Conservation (phyloP, 2,329 filamentous ascomycete species). For the Cladophialophora psammophila region DNA sequence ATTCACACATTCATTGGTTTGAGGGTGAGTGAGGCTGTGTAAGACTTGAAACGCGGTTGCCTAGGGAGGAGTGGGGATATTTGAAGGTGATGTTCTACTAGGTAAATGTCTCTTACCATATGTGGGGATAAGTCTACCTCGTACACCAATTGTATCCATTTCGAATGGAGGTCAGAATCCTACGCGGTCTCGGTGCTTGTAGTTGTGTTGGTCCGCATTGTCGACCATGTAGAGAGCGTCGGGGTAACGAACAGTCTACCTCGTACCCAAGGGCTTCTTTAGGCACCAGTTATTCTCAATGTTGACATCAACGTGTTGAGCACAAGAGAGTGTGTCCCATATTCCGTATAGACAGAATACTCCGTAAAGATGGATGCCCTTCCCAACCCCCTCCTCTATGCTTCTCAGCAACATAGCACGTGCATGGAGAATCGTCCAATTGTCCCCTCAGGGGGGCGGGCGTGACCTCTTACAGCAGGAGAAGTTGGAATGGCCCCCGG, state of each 20-base stretch:
- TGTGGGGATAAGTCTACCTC: background rate
- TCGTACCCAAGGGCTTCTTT: background rate
- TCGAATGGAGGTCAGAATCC: background rate
- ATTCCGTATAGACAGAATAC: background rate
- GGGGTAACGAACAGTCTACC: too few species aligned
- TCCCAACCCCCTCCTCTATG: background rate
- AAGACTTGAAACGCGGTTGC: slow-evolving; percentile 21
- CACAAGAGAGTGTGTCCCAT: too few species aligned
- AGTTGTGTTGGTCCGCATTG: background rate
- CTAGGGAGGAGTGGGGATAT: slow-evolving; percentile 8
- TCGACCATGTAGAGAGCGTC: background rate
- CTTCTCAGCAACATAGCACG: background rate
- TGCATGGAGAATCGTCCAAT: background rate
- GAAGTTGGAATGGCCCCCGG: background rate
- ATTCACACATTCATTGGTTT: background rate
- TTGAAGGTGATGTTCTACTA: background rate
- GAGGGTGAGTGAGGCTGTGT: slow-evolving; percentile 18
- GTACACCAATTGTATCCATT: background rate
- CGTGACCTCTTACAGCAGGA: background rate
- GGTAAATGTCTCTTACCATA: background rate
- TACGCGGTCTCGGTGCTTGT: background rate
- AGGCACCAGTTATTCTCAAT: background rate
- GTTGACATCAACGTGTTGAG: background rate
- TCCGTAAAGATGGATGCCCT: background rate
- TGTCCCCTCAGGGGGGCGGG: background rate